Conservation (phyloP, 2,329 filamentous ascomycete genomes). For the Botrytis medusae region DNA sequence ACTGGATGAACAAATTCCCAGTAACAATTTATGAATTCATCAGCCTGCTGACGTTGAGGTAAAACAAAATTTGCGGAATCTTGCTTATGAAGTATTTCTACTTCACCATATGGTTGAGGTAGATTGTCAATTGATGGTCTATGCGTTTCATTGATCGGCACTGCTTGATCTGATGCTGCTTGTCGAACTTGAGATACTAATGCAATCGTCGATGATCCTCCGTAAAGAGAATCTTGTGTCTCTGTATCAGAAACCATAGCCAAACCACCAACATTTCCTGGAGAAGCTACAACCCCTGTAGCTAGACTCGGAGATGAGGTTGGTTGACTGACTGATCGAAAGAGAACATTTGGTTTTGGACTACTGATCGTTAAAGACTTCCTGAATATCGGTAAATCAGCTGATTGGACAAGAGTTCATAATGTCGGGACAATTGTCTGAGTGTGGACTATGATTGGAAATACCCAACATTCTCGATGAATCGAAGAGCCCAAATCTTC, state of each 20-base stretch:
- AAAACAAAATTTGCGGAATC: constrained; percentile 24
- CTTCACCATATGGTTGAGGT: not conserved
- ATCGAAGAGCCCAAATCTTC: not conserved
- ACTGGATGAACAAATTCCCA: constrained; percentile 31
- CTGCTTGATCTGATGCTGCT: constrained; percentile 11
- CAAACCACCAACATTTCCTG: constrained; percentile 15
- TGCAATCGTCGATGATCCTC: constrained; percentile 18
- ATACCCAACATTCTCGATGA: not conserved
- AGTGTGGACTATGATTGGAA: not conserved
- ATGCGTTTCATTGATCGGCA: not conserved
- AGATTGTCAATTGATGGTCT: not conserved
- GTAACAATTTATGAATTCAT: constrained; percentile 29
- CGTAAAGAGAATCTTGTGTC: constrained; percentile 9
- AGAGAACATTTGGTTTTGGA: not conserved
- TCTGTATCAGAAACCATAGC: constrained; percentile 17
- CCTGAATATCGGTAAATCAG: not conserved
- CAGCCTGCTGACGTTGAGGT: constrained; percentile 28
- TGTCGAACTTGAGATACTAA: constrained; percentile 17
- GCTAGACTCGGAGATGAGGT: not conserved
- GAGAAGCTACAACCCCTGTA: not conserved
- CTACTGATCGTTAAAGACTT: not conserved
- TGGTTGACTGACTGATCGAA: not conserved
- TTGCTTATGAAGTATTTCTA: constrained; percentile 18
- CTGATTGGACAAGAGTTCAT: not conserved
- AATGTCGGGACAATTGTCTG: not conserved